phyloP scores from a whole-genome alignment of 768 basidiomycete species.

The Suillus cothurnatus region DNA sequence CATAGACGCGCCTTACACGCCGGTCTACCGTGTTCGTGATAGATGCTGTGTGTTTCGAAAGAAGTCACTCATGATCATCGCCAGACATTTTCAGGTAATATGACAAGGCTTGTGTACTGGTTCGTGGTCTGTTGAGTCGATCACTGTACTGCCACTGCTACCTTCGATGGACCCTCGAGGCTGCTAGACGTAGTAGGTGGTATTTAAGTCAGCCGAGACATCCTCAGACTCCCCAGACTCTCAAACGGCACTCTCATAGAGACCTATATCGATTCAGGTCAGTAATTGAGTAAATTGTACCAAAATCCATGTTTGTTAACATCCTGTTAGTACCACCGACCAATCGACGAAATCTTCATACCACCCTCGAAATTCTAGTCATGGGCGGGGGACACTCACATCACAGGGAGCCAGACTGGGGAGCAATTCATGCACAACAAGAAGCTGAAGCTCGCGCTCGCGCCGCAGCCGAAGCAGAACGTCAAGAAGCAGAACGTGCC shows the following conservation, averaged over 20 bases:
- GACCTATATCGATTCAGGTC: not conserved
- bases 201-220: not conserved
- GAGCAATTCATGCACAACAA: constrained; percentile 20
- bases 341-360: not conserved
- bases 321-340: not conserved
- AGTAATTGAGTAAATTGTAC: not conserved
- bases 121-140: not conserved
- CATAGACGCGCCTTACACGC: not conserved
- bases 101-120: not conserved
- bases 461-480: constrained; percentile 12
- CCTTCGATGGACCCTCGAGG: not conserved
- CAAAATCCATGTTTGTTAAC: not conserved
- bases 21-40: not conserved
- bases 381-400: constrained; percentile 33
- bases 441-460: constrained; percentile 17
- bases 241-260: not conserved
- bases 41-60: not conserved
- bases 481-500: constrained; percentile 26
- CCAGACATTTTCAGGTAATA: not conserved
- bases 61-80: not conserved
- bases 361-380: not conserved
- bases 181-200: not conserved
- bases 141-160: not conserved
- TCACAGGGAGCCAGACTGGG: constrained; percentile 26
- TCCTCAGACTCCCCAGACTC: not conserved